phyloP scores from a whole-genome alignment of 345 rosid genomes.

The Balakata baccata region DNA sequence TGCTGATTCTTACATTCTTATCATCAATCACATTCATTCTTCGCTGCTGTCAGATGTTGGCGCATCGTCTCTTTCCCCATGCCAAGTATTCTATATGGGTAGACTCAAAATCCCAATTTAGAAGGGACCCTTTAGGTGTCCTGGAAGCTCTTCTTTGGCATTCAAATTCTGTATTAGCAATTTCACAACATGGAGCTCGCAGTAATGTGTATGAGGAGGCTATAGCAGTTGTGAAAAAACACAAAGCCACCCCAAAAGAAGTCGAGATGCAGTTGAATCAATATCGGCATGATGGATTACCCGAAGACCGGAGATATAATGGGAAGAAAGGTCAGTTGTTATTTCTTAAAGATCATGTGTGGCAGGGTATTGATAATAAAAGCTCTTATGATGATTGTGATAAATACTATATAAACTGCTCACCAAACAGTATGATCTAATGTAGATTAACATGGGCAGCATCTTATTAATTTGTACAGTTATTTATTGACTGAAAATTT shows the following conservation, averaged over 20 bases:
- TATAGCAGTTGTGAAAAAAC: slow-evolving; percentile 75
- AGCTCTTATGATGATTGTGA: neutral
- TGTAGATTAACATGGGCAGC: neutral
- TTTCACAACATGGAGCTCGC: slow-evolving; percentile 96
- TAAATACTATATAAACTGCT: neutral
- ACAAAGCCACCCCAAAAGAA: slow-evolving; percentile 91
- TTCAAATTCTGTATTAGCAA: slow-evolving; percentile 76
- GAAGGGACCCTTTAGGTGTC: slow-evolving; percentile 92
- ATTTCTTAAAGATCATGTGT: neutral
- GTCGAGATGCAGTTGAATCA: slow-evolving; percentile 74
- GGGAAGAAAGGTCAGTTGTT: slow-evolving; percentile 66
- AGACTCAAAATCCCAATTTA: slow-evolving; percentile 92
- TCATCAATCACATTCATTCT: slow-evolving; percentile 12
- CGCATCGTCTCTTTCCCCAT: slow-evolving; percentile 80
- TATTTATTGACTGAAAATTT: neutral
- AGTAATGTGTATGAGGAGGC: slow-evolving; percentile 93
- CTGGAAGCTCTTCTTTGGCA: slow-evolving; percentile 92
- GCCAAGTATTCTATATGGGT: slow-evolving; percentile 91
- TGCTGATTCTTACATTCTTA: neutral
- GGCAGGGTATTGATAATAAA: neutral
- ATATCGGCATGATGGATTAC: slow-evolving; percentile 65
- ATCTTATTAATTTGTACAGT: neutral
- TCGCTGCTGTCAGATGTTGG: slow-evolving; percentile 64
- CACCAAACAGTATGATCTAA: neutral
- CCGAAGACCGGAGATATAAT: slow-evolving; percentile 67